Percentiles rank a stretch among this genome's conserved stretches.
phyloP scores from a whole-genome alignment of 805 yeast species.

The Zygoascus flipseniorum region DNA sequence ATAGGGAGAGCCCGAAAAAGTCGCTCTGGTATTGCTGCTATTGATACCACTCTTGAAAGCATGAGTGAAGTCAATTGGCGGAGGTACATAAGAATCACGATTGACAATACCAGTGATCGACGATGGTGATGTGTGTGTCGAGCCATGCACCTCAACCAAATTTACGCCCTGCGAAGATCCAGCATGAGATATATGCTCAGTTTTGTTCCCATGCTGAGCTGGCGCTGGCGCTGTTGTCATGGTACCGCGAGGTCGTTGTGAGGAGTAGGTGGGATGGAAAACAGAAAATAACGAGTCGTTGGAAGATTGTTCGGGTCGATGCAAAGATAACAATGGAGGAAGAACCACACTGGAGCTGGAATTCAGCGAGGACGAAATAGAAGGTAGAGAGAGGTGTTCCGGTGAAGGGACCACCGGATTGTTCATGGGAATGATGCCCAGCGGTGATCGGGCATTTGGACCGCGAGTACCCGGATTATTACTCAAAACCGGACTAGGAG shows the following conservation, averaged over 20 bases:
- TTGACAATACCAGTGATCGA: not conserved
- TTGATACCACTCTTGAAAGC: constrained; percentile 21
- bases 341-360: not conserved
- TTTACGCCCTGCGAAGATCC: not conserved
- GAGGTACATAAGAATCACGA: constrained; percentile 22
- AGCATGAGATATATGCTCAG: not conserved
- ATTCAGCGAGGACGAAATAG: not conserved
- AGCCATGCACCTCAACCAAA: not conserved
- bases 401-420: not conserved
- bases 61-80: constrained; percentile 36
- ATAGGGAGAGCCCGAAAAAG: not conserved
- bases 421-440: not conserved
- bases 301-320: not conserved
- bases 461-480: not conserved
- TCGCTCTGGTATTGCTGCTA: not conserved
- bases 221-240: not conserved
- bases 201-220: not conserved
- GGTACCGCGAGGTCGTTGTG: not conserved
- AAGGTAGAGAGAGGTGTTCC: not conserved
- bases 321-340: not conserved
- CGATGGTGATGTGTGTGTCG: not conserved
- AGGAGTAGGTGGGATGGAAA: not conserved
- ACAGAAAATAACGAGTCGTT: not conserved
- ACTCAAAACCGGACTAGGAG: not conserved
- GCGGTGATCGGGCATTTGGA: not conserved